Evolutionary conservation across 2,329 filamentous ascomycete genomes (phyloP).

Genomic region (Pleoardoris graminearum): DNA sequence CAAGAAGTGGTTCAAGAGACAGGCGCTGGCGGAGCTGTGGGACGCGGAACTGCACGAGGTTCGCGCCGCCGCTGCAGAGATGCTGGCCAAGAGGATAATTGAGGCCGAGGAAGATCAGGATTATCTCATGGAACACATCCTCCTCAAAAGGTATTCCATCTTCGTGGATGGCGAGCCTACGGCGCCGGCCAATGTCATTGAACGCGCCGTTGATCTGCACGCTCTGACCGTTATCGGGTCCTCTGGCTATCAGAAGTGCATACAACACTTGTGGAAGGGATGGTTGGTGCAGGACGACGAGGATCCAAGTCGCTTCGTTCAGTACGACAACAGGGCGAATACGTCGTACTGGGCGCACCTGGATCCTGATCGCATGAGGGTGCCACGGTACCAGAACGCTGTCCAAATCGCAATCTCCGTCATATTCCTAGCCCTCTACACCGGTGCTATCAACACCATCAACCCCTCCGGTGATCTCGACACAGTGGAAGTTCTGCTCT

Average conservation of each 20-base stretch:
- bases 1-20: slow-evolving; percentile 75
- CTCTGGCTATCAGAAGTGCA: slow-evolving; percentile 94
- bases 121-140: slow-evolving; percentile 77
- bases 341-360: slow-evolving; percentile 78
- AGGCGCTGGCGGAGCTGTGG: slow-evolving; percentile 83
- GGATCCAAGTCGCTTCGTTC: slow-evolving; percentile 85
- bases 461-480: slow-evolving; percentile 85
- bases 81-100: slow-evolving; percentile 89
- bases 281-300: slow-evolving; percentile 97
- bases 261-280: slow-evolving; percentile 88
- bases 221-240: slow-evolving; percentile 86
- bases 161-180: slow-evolving; percentile 72
- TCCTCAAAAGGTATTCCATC: slow-evolving; percentile 88
- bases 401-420: slow-evolving; percentile 84
- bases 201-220: slow-evolving; percentile 91
- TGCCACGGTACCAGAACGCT: slow-evolving; percentile 88
- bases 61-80: slow-evolving; percentile 81
- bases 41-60: slow-evolving; percentile 82
- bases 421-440: slow-evolving; percentile 83
- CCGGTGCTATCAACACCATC: slow-evolving; percentile 89
- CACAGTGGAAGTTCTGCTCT: slow-evolving; percentile 78
- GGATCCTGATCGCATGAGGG: slow-evolving; percentile 91
- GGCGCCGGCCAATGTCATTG: slow-evolving; percentile 81
- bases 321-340: slow-evolving; percentile 82
- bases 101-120: slow-evolving; percentile 78